phyloP scores from a whole-genome alignment of 495 filamentous ascomycete species.

The Aspergillus bertholletiae region DNA sequence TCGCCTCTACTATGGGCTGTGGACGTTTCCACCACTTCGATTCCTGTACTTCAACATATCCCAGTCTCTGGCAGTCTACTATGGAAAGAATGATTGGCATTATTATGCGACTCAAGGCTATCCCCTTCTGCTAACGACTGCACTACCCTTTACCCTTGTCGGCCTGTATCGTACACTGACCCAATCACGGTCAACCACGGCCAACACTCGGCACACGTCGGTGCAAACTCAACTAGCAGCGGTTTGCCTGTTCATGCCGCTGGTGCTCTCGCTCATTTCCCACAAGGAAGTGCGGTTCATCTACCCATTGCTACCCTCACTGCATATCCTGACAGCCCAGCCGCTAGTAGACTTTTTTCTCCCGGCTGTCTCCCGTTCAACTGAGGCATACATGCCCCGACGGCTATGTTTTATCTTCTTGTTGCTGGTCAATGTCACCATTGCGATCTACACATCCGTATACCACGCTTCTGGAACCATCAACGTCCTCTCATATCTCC shows the following conservation, averaged over 20 bases:
- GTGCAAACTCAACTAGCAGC: conserved; percentile 57
- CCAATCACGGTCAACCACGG: conserved; percentile 23
- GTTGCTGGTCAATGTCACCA: conserved; percentile 61
- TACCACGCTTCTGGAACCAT: conserved; percentile 78
- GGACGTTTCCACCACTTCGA: conserved; percentile 85
- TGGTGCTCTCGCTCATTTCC: conserved; percentile 70
- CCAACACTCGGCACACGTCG: conserved; percentile 26
- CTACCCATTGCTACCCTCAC: conserved; percentile 82
- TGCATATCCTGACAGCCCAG: conserved; percentile 76
- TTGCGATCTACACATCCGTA: conserved; percentile 70
- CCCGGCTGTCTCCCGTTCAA: conserved; percentile 30
- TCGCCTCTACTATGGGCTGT: conserved; percentile 76
- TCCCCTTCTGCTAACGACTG: conserved; percentile 81
- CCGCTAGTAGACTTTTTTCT: conserved; percentile 65
- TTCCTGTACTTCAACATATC: conserved; percentile 93
- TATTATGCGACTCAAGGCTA: conserved; percentile 92
- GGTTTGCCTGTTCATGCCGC: conserved; percentile 56
- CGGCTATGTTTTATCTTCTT: conserved; percentile 55
- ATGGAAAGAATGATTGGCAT: conserved; percentile 86
- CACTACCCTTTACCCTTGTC: conserved; percentile 67
- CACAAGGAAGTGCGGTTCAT: conserved; percentile 99
- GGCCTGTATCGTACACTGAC: conserved; percentile 57
- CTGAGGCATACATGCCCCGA: conserved; percentile 33
- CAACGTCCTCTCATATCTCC: conserved; percentile 68
- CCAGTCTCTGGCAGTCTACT: conserved; percentile 83